Evolutionary conservation across 371 early-diverging fungal species (phyloP).

Genomic region (Nematocida ausubeli): DNA sequence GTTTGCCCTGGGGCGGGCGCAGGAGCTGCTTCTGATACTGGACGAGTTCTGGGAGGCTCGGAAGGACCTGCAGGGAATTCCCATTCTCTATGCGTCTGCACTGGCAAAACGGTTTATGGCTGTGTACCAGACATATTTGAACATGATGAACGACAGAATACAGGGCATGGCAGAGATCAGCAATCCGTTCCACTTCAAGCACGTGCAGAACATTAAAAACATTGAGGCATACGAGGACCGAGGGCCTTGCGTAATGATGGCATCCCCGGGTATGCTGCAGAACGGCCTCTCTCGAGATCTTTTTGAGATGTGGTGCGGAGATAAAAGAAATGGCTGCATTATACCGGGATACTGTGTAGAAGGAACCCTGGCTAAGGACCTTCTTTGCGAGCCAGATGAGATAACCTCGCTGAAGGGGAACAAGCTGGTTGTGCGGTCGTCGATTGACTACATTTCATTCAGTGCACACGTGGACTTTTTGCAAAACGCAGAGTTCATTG

Average conservation of each 20-base stretch:
- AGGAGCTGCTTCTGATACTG: conserved; percentile 92
- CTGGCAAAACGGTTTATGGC: conserved; percentile 95
- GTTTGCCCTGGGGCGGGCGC: conserved; percentile 95
- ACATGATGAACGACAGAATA: conserved; percentile 97
- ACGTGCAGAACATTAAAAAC: conserved; percentile 79
- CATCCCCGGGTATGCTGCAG: conserved; percentile 98
- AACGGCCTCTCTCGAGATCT: conserved; percentile 91
- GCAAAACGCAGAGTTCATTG: conserved; percentile 95
- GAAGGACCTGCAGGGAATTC: conserved; percentile 80
- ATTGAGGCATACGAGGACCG: conserved; percentile 85
- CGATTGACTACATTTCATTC: conserved; percentile 94
- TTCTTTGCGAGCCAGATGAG: conserved; percentile 86
- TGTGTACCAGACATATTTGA: conserved; percentile 95
- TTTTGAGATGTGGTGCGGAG: conserved; percentile 93
- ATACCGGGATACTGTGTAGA: conserved; percentile 98
- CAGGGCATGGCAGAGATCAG: conserved; percentile 79
- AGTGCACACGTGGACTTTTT: conserved; percentile 97
- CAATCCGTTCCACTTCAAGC: conserved; percentile 94
- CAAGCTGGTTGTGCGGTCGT: conserved; percentile 78
- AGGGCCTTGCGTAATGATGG: conserved; percentile 99
- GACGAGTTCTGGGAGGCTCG: conserved; percentile 97
- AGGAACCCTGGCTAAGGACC: conserved; percentile 90
- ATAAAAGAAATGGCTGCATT: conserved; percentile 85
- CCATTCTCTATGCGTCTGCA: conserved; percentile 92
- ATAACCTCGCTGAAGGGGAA: conserved; percentile 78